phyloP scores from a whole-genome alignment of 2,329 filamentous ascomycete genomes.

The Colletotrichum brevisporum region DNA sequence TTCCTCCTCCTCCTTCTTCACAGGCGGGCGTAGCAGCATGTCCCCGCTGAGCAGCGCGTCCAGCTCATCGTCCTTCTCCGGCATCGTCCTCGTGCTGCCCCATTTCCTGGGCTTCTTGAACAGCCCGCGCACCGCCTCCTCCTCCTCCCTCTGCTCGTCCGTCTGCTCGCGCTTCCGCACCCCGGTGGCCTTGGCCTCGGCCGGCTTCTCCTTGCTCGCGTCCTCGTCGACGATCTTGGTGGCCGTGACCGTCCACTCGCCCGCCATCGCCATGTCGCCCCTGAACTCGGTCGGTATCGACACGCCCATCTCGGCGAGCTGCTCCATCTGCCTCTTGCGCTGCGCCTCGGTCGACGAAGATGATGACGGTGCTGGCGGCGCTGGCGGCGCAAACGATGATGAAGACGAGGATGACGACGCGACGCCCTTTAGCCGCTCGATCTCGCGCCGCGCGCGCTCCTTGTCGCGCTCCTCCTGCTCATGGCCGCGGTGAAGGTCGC shows the following conservation, averaged over 20 bases:
- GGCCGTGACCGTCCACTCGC: slow-evolving; percentile 85
- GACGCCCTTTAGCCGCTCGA: slow-evolving; percentile 87
- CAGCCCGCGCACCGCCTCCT: slow-evolving; percentile 69
- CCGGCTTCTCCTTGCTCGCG: slow-evolving; percentile 54
- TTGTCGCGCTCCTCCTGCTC: slow-evolving; percentile 86
- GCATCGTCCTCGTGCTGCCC: slow-evolving; percentile 66
- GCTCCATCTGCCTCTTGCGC: slow-evolving; percentile 86
- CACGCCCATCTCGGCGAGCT: slow-evolving; percentile 90
- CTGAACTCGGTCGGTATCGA: slow-evolving; percentile 84
- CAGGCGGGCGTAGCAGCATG: slow-evolving; percentile 46
- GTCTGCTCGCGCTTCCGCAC: slow-evolving; percentile 74
- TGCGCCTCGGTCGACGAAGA: slow-evolving; percentile 69
- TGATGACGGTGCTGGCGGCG: slow-evolving; percentile 34
- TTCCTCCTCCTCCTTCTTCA: slow-evolving; percentile 49
- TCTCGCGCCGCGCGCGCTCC: slow-evolving; percentile 85
- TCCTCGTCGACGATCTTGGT: slow-evolving; percentile 69
- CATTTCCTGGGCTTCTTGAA: slow-evolving; percentile 72
- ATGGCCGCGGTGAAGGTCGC: slow-evolving; percentile 87
- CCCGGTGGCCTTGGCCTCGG: slow-evolving; percentile 67
- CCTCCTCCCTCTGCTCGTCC: slow-evolving; percentile 73
- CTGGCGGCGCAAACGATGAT: slow-evolving; percentile 48
- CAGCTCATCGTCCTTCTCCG: slow-evolving; percentile 67
- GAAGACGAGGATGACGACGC: slow-evolving; percentile 60
- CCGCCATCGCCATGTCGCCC: slow-evolving; percentile 86
- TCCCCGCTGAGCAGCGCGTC: slow-evolving; percentile 70